Base-by-base conservation (phyloP, 2,329 filamentous ascomycete genomes). In the Escovopsis sp. region DNA sequence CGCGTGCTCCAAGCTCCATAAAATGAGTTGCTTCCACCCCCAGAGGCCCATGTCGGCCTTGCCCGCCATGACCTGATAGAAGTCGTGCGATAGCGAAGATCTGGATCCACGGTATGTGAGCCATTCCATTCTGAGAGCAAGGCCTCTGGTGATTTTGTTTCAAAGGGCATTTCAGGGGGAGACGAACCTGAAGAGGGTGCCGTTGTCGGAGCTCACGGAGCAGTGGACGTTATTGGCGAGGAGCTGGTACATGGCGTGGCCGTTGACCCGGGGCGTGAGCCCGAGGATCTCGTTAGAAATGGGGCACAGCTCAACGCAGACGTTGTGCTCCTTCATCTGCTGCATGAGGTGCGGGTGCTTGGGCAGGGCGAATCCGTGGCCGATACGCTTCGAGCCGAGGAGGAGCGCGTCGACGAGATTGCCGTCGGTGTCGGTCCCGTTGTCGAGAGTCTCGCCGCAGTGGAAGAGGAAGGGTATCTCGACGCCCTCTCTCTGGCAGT, bases 231-330 rank as follows among this genome's bases (percentile, higher is more conserved):
- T 75, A 42, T 81, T 77, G n/a, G 80, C 80, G 43, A 86, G 65
- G 23, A 87, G 63, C 47, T 70, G 66, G 34, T 84, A 83, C 55
- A 81, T 74, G 12, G 77, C 62, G 52, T 86, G 82, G 11, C 80
- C 77, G 33, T 71, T 69, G 44, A 78, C 70, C 38, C 74, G 70
- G 8, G 77, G 70, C 40, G 79, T 82, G 15, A 87, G 67, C 32
- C 82, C 80, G 15, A 86, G 62, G 0, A 86, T 66, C 63, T 87
- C 82, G 53, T 86, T 87, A 1, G 80, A 85, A 40, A 85, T 85
- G 0, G 82, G 82, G 50, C 82, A 86, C 1, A 83, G 63, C 61
- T 87, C 82, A n/a, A 87, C 66, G 49, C 80, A 84, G 32, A 86
- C 72, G 9, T 68, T 66, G n/a, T 66, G 64, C 45, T 67, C 60